A percentile compares a stretch with the other conserved stretches of the same genome.
Conservation (phyloP, 306 rosid species). For the Prunus armeniaca region DNA sequence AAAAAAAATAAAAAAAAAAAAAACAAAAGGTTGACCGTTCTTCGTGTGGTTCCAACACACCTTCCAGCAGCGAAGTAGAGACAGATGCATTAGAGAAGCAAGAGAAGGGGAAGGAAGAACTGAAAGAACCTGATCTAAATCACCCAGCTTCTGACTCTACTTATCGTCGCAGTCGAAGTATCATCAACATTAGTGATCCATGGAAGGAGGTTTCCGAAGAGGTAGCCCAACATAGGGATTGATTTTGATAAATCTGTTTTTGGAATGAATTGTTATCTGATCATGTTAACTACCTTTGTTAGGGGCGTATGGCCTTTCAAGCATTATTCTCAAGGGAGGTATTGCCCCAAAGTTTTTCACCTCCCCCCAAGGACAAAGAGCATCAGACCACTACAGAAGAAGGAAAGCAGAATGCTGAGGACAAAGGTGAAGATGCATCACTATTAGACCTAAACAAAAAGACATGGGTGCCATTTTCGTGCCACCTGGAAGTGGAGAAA, state of each 20-base stretch:
- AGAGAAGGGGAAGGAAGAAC: conserved; percentile 55
- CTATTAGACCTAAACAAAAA: conserved; percentile 37
- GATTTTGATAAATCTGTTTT: conserved; percentile 8
- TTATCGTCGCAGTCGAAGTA: conserved; percentile 58
- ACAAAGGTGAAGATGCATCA: conserved; percentile 23
- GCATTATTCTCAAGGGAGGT: conserved; percentile 82
- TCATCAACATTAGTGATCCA: conserved; percentile 24
- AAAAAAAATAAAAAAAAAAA: no score
- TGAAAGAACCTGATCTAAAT: conserved; percentile 50
- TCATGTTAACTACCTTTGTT: conserved; percentile 24
- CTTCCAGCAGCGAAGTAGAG: conserved; percentile 87
- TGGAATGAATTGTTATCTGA: conserved; percentile 28
- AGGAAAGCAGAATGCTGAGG: conserved; percentile 31
- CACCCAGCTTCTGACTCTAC: conserved; percentile 44
- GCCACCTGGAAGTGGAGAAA: conserved; percentile 34
- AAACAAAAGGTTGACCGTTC: conserved; percentile 81
- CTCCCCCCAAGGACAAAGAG: conserved; percentile 45
- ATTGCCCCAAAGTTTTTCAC: conserved; percentile 90
- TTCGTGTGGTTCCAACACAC: conserved; percentile 90
- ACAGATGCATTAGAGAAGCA: conserved; percentile 76
- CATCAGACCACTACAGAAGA: conserved; percentile 29
- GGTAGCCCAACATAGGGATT: conserved; percentile 41
- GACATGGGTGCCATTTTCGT: conserved; percentile 31
- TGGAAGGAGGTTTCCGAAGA: conserved; percentile 81
- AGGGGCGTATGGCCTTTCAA: conserved; percentile 90